These are phyloP conservation scores for Artomyces pyxidatus DNA, from an alignment of 768 basidiomycete species.

Conservation along the genomic window DNA sequence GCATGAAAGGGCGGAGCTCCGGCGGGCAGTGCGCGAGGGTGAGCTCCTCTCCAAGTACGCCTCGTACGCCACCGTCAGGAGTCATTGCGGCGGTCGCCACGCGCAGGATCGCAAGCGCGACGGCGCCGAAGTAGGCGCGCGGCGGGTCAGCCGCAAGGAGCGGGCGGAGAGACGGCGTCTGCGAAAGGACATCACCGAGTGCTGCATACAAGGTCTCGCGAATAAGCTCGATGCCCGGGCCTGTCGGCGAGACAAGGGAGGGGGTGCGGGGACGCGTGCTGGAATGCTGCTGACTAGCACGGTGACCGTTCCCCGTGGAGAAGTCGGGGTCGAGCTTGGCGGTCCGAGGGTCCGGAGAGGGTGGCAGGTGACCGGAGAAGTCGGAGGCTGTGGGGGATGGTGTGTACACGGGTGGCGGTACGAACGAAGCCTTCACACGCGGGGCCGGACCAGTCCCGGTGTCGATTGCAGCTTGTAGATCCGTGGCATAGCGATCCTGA, in stretches of 20 bases:
- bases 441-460: constrained; percentile 34
- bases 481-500: constrained; percentile 68
- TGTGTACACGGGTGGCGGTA: constrained; percentile 59
- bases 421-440: constrained; percentile 50
- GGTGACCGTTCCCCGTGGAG: constrained; percentile 15
- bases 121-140: constrained; percentile 73
- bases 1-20: constrained; percentile 62
- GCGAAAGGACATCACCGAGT: constrained; percentile 60
- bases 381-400: constrained; percentile 14
- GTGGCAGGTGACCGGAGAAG: constrained; percentile 17
- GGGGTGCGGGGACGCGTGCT: constrained; percentile 18
- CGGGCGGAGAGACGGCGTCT: constrained; percentile 40
- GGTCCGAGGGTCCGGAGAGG: constrained; percentile 14
- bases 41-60: constrained; percentile 50
- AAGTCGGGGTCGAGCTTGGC: constrained; percentile 22
- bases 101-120: constrained; percentile 64
- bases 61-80: constrained; percentile 37
- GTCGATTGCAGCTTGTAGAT: constrained; percentile 75
- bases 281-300: constrained; percentile 10
- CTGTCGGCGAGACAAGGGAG: constrained; percentile 28
- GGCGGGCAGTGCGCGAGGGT: constrained; percentile 54
- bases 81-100: constrained; percentile 48
- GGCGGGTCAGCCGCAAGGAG: constrained; percentile 57
- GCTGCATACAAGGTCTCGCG: constrained; percentile 84
- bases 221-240: constrained; percentile 67